Conservation (phyloP, 208 protist species). For the Entamoeba dispar region DNA sequence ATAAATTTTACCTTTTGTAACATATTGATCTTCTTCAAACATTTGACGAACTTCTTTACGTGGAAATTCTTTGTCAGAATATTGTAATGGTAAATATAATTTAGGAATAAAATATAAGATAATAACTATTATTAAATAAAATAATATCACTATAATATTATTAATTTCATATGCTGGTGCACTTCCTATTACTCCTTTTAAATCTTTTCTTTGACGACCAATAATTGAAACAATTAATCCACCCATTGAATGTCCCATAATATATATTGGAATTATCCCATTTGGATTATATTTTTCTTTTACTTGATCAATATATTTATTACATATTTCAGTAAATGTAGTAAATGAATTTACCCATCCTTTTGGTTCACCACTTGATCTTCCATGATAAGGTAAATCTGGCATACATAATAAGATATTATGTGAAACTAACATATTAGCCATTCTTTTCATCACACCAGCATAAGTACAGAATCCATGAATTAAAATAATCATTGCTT, state of each 20-base stretch:
- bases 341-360: not conserved
- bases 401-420: not conserved
- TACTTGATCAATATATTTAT: not conserved
- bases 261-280: not conserved
- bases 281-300: not conserved
- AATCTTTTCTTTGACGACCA: not conserved
- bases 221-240: not conserved
- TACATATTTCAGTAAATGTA: not conserved
- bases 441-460: not conserved
- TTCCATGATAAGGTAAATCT: not conserved
- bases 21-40: not conserved
- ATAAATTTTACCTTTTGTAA: not conserved
- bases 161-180: not conserved
- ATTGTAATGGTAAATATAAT: not conserved
- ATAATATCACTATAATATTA: not conserved
- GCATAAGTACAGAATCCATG: not conserved
- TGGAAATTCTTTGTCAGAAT: not conserved
- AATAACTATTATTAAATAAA: not conserved
- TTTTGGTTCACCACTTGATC: not conserved
- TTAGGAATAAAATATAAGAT: not conserved
- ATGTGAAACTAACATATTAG: not conserved
- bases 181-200: not conserved
- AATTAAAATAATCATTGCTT: not conserved
- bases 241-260: not conserved
- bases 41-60: not conserved